Evolutionary conservation across 768 basidiomycete species (phyloP).

Genomic region (Termitomyces sp.): DNA sequence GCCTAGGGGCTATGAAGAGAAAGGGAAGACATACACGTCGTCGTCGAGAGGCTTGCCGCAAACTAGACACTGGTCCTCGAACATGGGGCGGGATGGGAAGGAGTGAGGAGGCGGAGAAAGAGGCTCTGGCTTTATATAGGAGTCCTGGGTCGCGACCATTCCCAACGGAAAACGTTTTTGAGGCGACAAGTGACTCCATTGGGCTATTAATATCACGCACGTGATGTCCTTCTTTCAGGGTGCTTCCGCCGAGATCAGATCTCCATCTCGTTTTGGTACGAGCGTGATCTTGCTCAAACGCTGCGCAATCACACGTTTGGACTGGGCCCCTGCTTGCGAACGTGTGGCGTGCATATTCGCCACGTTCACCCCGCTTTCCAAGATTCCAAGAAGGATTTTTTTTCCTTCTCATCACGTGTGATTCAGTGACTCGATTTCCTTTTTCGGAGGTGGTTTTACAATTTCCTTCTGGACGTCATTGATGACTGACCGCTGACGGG

Average conservation of each 20-base stretch:
- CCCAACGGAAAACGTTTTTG: constrained; percentile 30
- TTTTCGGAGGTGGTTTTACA: too few relatives aligned
- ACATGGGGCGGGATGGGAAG: constrained; percentile 38
- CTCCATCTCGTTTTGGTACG: constrained; percentile 4
- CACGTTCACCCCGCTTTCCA: constrained; percentile 5
- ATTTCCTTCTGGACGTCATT: neutral
- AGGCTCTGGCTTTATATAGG: constrained; percentile 27
- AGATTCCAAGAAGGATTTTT: neutral
- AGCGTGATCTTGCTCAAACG: constrained; percentile 11
- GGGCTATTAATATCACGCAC: constrained; percentile 17
- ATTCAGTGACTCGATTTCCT: neutral
- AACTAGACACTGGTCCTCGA: constrained; percentile 71
- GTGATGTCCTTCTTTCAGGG: constrained; percentile 14
- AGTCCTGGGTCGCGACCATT: constrained; percentile 28
- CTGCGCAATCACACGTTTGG: constrained; percentile 26
- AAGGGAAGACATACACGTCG: constrained; percentile 45
- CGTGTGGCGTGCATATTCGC: constrained; percentile 22
- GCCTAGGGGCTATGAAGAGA: constrained; percentile 11
- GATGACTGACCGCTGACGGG: neutral
- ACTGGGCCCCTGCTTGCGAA: constrained; percentile 14
- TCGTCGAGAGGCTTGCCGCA: constrained; percentile 62
- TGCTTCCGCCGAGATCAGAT: constrained; percentile 15
- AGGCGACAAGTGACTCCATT: constrained; percentile 26
- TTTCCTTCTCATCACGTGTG: constrained; percentile 6
- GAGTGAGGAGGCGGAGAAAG: constrained; percentile 8